These are phyloP conservation scores for Neofusicoccum sp. DNA, from an alignment of 2,329 filamentous ascomycete genomes.

Conservation along the genomic window DNA sequence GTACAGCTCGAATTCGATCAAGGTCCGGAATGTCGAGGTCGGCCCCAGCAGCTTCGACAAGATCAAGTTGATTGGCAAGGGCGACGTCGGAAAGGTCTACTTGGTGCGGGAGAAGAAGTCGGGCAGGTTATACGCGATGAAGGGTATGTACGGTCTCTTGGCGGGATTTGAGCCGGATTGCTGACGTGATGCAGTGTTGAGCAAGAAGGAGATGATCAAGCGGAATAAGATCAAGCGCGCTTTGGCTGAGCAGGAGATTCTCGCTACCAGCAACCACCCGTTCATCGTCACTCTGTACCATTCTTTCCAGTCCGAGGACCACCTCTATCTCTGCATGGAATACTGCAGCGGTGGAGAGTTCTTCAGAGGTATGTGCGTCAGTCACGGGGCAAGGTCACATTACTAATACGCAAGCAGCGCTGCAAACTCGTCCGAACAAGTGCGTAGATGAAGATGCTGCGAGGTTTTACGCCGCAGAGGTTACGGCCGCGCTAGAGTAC, in stretches of 20 bases:
- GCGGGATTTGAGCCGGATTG: not conserved
- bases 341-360: constrained; percentile 99
- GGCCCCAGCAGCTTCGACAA: constrained; percentile 96
- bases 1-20: constrained; percentile 99
- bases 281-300: constrained; percentile 99
- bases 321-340: constrained; percentile 99
- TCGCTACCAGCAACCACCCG: constrained; percentile 97
- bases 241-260: constrained; percentile 93
- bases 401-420: constrained; percentile 47
- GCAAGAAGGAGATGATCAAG: constrained; percentile 99
- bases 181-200: constrained; percentile 66
- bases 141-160: constrained; percentile 60
- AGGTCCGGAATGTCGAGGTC: constrained; percentile 95
- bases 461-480: constrained; percentile 94
- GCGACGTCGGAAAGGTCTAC: constrained; percentile 98
- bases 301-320: constrained; percentile 98
- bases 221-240: constrained; percentile 99
- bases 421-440: constrained; percentile 95
- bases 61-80: constrained; percentile 98
- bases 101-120: constrained; percentile 98
- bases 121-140: constrained; percentile 93
- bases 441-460: constrained; percentile 97
- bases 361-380: constrained; percentile 64
- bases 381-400: constrained; percentile 19
- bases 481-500: constrained; percentile 94